phyloP scores from a whole-genome alignment of 2,329 filamentous ascomycete species.

The Scedosporium boydii region DNA sequence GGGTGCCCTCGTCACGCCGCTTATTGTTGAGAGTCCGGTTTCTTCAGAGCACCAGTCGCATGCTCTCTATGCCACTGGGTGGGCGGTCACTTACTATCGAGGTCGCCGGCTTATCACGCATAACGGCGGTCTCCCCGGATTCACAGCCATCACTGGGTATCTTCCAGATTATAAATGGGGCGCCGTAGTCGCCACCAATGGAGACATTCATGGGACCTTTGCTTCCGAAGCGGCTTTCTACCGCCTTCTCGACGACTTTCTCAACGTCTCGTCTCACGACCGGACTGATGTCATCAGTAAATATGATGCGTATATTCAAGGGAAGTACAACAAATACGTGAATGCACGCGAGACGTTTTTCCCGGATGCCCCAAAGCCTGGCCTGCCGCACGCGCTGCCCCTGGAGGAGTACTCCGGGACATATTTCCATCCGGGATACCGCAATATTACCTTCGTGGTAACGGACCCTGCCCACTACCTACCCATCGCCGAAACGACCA shows the following conservation, averaged over 20 bases:
- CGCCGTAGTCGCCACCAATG: constrained; percentile 19
- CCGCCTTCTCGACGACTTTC: constrained; percentile 20
- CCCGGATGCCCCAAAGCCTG: constrained; percentile 11
- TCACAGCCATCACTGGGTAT: constrained; percentile 20
- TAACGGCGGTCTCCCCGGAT: constrained; percentile 18
- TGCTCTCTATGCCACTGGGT: constrained; percentile 20
- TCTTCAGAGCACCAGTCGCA: constrained; percentile 12
- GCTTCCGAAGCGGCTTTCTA: constrained; percentile 15
- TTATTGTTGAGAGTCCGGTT: constrained; percentile 12
- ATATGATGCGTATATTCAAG: neutral
- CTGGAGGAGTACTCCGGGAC: constrained; percentile 30
- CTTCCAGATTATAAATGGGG: constrained; percentile 22
- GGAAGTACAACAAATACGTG: neutral
- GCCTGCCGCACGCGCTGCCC: constrained; percentile 26
- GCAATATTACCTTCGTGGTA: constrained; percentile 5
- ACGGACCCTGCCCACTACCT: constrained; percentile 1
- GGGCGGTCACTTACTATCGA: constrained; percentile 15
- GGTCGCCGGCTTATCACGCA: constrained; percentile 21
- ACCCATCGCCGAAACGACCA: neutral
- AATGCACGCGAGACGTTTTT: constrained; percentile 3
- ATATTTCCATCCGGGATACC: constrained; percentile 21
- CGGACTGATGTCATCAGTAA: constrained; percentile 3
- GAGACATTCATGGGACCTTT: neutral
- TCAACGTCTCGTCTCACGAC: constrained; percentile 13
- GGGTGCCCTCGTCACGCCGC: constrained; percentile 18